Evolutionary conservation across 768 basidiomycete genomes (phyloP).

Genomic region (Termitomyces sp.): DNA sequence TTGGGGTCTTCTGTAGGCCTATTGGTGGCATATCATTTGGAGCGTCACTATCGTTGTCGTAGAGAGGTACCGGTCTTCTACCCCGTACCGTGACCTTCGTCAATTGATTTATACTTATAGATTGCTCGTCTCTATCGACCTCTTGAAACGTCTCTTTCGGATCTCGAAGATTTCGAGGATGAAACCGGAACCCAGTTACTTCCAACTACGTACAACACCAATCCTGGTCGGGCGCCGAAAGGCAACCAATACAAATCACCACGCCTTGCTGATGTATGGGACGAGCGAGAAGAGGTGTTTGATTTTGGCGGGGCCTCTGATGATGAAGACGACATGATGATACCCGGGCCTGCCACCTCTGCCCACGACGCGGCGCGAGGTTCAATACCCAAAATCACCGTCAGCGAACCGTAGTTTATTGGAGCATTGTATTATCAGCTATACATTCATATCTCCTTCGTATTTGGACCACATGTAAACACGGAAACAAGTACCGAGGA

Average conservation of each 20-base stretch:
- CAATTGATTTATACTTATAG: conserved; percentile 27
- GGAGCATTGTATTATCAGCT: conserved; percentile 4
- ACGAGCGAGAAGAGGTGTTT: conserved; percentile 75
- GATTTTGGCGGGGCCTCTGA: conserved; percentile 64
- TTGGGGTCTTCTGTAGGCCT: conserved; percentile 71
- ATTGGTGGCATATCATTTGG: conserved; percentile 60
- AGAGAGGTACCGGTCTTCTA: conserved; percentile 51
- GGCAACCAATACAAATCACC: conserved; percentile 24
- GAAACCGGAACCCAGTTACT: conserved; percentile 51
- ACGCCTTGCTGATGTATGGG: conserved; percentile 66
- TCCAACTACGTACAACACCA: conserved; percentile 42
- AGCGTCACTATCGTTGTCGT: conserved; percentile 72
- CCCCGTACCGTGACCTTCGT: background rate
- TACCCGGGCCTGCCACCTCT: conserved; percentile 7
- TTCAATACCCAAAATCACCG: conserved; percentile 20
- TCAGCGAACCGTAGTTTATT: conserved; percentile 6
- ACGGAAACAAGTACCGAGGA: background rate
- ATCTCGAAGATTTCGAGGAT: conserved; percentile 53
- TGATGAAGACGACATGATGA: conserved; percentile 35
- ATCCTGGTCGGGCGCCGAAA: conserved; percentile 21
- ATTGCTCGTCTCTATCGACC: conserved; percentile 79
- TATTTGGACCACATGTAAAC: conserved; percentile 7
- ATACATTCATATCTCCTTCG: conserved; percentile 10
- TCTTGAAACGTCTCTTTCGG: conserved; percentile 46
- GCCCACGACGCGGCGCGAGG: conserved; percentile 5